phyloP scores from a whole-genome alignment of 345 rosid species.

The Eutrema yunnanense region DNA sequence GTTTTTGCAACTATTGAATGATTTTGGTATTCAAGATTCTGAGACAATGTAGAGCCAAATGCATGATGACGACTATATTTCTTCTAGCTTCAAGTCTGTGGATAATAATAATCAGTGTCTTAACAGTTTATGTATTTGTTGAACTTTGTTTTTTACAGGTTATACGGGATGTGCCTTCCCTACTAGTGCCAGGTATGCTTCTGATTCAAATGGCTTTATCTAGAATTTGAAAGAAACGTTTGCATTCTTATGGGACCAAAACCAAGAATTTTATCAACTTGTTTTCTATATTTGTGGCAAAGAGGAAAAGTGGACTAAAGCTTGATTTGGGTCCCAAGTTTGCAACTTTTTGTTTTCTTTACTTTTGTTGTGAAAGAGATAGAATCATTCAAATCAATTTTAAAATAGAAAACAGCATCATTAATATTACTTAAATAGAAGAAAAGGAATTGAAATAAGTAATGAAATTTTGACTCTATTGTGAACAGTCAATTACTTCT shows the following conservation, averaged over 20 bases:
- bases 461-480: not conserved
- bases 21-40: conserved; percentile 2
- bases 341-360: conserved; percentile 13
- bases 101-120: not conserved
- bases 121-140: conserved; percentile 8
- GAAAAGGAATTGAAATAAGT: not conserved
- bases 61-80: not conserved
- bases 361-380: conserved; percentile 22
- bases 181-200: conserved; percentile 35
- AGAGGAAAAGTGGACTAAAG: conserved; percentile 15
- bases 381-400: conserved; percentile 7
- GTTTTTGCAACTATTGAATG: conserved; percentile 1
- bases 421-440: not conserved
- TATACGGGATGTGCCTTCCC: conserved; percentile 33
- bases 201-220: conserved; percentile 12
- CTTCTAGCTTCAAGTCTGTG: not conserved
- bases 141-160: conserved; percentile 19
- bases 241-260: conserved; percentile 15
- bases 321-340: conserved; percentile 30
- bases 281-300: conserved; percentile 18
- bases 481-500: not conserved
- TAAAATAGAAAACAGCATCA: conserved; percentile 3
- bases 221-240: conserved; percentile 8
- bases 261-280: conserved; percentile 2
- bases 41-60: conserved; percentile 13